Percentiles rank a stretch among this genome's conserved stretches.
Evolutionary conservation across 2,329 filamentous ascomycete genomes (phyloP).

Genomic region (Delphinella strobiligena): DNA sequence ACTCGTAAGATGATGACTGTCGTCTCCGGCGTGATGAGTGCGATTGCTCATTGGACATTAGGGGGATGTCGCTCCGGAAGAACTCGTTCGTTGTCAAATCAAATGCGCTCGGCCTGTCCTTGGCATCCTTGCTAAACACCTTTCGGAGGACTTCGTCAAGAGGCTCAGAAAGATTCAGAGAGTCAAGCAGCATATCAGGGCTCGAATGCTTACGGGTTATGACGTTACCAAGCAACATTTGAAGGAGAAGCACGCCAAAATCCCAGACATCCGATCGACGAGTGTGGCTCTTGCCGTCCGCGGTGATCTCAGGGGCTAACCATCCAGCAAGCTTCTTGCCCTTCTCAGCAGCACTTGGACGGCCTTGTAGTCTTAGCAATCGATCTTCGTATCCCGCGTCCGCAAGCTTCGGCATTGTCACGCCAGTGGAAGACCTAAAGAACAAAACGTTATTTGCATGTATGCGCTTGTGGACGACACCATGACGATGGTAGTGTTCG

Average conservation of each 20-base stretch:
- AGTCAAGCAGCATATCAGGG: constrained; percentile 60
- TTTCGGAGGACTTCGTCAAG: constrained; percentile 70
- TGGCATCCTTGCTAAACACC: constrained; percentile 74
- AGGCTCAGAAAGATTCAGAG: constrained; percentile 58
- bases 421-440: constrained; percentile 54
- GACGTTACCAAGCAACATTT: constrained; percentile 85
- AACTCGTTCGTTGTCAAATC: constrained; percentile 50
- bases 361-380: constrained; percentile 5
- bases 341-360: constrained; percentile 1
- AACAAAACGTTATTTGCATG: constrained; percentile 71
- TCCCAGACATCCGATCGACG: constrained; percentile 92
- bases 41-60: constrained; percentile 17
- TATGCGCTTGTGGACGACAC: constrained; percentile 66
- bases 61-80: constrained; percentile 36
- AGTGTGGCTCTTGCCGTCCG: constrained; percentile 37
- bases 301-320: constrained; percentile 8
- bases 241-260: constrained; percentile 77
- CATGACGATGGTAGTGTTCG: constrained; percentile 74
- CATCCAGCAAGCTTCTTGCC: constrained; percentile 31
- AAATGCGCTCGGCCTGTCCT: constrained; percentile 76
- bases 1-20: constrained; percentile 7
- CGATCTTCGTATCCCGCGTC: constrained; percentile 56
- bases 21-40: constrained; percentile 2
- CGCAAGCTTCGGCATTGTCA: constrained; percentile 58
- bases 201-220: constrained; percentile 67